Evolutionary conservation across 225 moss, liverwort and hornwort genomes (phyloP).

Genomic region (Climacium dendroides): DNA sequence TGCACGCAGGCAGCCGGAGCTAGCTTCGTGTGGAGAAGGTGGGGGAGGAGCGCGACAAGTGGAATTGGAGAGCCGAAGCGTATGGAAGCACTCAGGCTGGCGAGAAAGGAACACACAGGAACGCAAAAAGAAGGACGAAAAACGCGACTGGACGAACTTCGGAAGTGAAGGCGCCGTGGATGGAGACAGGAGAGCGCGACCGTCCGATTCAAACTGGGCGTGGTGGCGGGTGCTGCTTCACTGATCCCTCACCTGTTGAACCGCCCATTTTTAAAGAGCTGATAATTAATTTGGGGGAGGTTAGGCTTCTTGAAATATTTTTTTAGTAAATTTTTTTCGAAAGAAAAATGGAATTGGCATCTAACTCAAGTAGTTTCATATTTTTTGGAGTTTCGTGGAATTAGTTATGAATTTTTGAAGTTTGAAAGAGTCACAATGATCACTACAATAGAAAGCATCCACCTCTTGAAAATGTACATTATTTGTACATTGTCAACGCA

Average conservation of each 20-base stretch:
- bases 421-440: accelerated
- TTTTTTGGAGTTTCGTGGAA: too few species aligned
- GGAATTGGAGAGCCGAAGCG: neutral
- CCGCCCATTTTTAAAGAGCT: too few species aligned
- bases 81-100: neutral
- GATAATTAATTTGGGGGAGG: too few species aligned
- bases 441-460: accelerated
- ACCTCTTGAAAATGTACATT: accelerated
- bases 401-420: neutral
- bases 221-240: neutral
- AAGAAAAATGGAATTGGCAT: neutral
- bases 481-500: accelerated
- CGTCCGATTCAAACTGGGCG: neutral
- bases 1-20: neutral
- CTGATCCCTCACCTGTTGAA: neutral
- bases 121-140: neutral
- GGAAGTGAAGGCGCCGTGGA: neutral
- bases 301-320: too few species aligned
- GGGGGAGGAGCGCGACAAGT: neutral
- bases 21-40: neutral
- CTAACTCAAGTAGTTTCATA: neutral
- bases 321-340: neutral
- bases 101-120: neutral
- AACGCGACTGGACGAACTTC: neutral
- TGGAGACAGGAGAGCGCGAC: neutral